Evolutionary conservation across 2,329 filamentous ascomycete species (phyloP).

Genomic region (Capronia coronata): DNA sequence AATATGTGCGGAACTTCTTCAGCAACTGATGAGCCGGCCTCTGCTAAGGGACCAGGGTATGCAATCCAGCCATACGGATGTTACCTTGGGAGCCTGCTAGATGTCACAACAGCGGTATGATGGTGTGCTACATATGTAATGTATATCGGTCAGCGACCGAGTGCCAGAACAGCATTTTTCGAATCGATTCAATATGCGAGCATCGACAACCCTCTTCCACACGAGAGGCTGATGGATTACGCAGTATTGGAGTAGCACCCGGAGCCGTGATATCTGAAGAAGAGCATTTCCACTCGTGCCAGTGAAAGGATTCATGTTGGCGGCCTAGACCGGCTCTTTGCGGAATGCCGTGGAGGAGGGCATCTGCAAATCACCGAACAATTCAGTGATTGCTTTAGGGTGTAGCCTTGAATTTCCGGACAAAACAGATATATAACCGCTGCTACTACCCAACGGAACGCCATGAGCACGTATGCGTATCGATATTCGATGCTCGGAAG

Average conservation of each 20-base stretch:
- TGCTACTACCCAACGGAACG: conserved; percentile 43
- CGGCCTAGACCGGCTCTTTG: neutral
- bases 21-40: neutral
- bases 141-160: neutral
- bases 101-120: neutral
- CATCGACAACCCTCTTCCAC: neutral
- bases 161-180: neutral
- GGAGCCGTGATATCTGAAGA: neutral
- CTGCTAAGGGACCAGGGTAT: neutral
- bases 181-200: neutral
- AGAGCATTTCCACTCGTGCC: neutral
- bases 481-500: conserved; percentile 40
- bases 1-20: neutral
- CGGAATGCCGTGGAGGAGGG: neutral
- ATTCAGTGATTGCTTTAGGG: conserved; percentile 32
- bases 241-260: neutral
- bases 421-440: conserved; percentile 34
- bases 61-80: neutral
- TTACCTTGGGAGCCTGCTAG: neutral
- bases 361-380: conserved; percentile 25
- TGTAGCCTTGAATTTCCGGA: conserved; percentile 32
- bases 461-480: conserved; percentile 48
- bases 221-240: neutral
- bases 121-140: neutral
- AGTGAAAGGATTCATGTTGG: neutral